Evolutionary conservation across 2,329 filamentous ascomycete species (phyloP), one percentile per base, ranked within the genome.

Genomic region (Tolypocladium amazonense): DNA sequence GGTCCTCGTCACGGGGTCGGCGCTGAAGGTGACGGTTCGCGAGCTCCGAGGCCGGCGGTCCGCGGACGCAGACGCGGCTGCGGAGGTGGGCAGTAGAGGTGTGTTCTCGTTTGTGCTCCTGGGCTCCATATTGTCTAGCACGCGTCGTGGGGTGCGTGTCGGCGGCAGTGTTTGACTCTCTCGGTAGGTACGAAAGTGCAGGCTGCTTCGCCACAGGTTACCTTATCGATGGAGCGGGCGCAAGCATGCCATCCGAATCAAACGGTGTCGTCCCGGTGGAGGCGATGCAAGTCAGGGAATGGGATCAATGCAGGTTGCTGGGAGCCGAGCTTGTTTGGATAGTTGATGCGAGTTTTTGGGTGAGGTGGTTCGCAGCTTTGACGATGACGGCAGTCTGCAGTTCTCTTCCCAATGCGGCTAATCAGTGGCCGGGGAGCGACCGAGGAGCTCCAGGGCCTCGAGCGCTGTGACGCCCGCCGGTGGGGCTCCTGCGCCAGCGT

Each of bases 21-120:
- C 81, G 69, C 90, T 89, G 78, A 93, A 92, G 18, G 88, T 92
- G 68, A 93, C 89, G 66, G 79, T 89, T 64, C 88, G 83, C 57
- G 77, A 68, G 20, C 79, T 76, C 62, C 76, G 79, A 14, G 76
- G 72, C 23, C 77, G 77, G 45, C 30, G 33, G 39, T 59, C 50
- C 12, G 47, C 43, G 18, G 54, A 30, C 8, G 52, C 25, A 14
- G 37, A 37, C 27, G 58, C 11, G 11, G 43, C 7, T 9, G 43
- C 41, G 43, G 45, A 2, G 9, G 45, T 38, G 11, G 58, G 37
- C 35, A 61, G 39, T 43, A 61, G 58, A 20, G 60, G 60, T 27
- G 55, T 56, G 25, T 58, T 59, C 52, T 61, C 60, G 39, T 61
- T 55, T 43, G n/a, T 30, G 12, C 18, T 39, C 23, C 33, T 37